These are phyloP conservation scores for Xylaria palmicola DNA, from an alignment of 495 filamentous ascomycete genomes.

Conservation along the genomic window DNA sequence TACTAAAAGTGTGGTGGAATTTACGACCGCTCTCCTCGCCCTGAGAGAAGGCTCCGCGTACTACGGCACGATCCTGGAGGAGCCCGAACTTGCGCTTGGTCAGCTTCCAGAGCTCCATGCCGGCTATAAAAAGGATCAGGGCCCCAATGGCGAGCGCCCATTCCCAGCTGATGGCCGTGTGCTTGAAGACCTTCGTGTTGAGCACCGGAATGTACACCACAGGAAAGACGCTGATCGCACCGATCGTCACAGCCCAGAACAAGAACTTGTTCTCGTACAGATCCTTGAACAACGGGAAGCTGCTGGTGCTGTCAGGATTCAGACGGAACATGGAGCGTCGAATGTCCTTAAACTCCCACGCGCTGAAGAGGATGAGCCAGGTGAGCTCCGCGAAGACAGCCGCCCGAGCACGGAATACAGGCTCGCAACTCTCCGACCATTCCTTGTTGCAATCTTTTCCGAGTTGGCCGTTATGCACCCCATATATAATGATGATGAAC, in stretches of 20 bases:
- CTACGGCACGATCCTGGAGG: conserved; percentile 44
- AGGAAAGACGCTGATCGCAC: conserved; percentile 66
- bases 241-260: conserved; percentile 69
- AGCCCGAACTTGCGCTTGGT: conserved; percentile 53
- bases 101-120: conserved; percentile 68
- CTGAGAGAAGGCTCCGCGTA: conserved; percentile 41
- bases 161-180: conserved; percentile 71
- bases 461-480: conserved; percentile 53
- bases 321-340: conserved; percentile 68
- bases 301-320: conserved; percentile 51
- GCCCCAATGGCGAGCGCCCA: conserved; percentile 64
- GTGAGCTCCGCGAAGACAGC: conserved; percentile 76
- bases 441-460: conserved; percentile 65
- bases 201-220: conserved; percentile 71
- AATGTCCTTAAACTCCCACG: conserved; percentile 75
- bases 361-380: conserved; percentile 68
- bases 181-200: conserved; percentile 71
- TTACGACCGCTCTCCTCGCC: conserved; percentile 36
- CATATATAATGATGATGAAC: conserved; percentile 70
- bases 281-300: conserved; percentile 60
- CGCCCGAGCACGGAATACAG: conserved; percentile 73
- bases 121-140: conserved; percentile 57
- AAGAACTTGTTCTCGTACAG: conserved; percentile 71
- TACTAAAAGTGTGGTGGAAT: conserved; percentile 40
- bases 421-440: conserved; percentile 53